Percentiles rank a stretch among this genome's conserved stretches.
These are phyloP conservation scores for Thermothielavioides terrestris DNA, from an alignment of 495 filamentous ascomycete species.

Conservation along the genomic window DNA sequence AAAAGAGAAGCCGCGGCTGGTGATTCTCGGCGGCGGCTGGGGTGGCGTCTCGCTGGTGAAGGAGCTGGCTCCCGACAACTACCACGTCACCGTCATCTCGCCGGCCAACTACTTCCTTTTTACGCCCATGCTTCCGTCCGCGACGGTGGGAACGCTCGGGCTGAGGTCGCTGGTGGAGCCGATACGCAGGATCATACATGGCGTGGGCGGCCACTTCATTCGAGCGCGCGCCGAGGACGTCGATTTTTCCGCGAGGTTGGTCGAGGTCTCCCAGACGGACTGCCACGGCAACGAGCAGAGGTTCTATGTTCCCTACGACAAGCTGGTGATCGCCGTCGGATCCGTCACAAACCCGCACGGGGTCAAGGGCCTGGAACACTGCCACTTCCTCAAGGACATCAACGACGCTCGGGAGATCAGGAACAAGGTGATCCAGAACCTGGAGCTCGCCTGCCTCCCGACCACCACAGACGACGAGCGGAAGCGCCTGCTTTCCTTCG, in stretches of 20 bases:
- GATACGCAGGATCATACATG: conserved; percentile 70
- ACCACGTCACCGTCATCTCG: conserved; percentile 89
- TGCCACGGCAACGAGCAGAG: conserved; percentile 57
- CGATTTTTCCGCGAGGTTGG: conserved; percentile 80
- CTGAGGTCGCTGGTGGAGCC: conserved; percentile 87
- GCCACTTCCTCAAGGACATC: conserved; percentile 89
- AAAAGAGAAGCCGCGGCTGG: conserved; percentile 82
- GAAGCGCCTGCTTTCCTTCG: conserved; percentile 81
- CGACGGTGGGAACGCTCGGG: conserved; percentile 91
- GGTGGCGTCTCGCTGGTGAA: conserved; percentile 89
- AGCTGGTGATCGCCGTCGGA: conserved; percentile 90
- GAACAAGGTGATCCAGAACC: conserved; percentile 81
- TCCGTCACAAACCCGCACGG: conserved; percentile 92
- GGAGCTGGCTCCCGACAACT: conserved; percentile 77
- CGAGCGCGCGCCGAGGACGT: conserved; percentile 79
- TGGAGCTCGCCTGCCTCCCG: conserved; percentile 87
- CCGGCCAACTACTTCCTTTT: conserved; percentile 96
- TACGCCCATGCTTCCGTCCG: conserved; percentile 93
- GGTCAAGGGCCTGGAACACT: conserved; percentile 89
- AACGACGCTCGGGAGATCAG: conserved; percentile 83
- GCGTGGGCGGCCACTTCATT: conserved; percentile 79
- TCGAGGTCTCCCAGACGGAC: conserved; percentile 73
- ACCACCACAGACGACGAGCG: conserved; percentile 88
- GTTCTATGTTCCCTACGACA: conserved; percentile 98
- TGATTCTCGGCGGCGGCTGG: conserved; percentile 93